Evolutionary conservation across 495 filamentous ascomycete genomes (phyloP), one percentile per base, ranked within the genome.

Genomic region (Elaphomyces granulatus): DNA sequence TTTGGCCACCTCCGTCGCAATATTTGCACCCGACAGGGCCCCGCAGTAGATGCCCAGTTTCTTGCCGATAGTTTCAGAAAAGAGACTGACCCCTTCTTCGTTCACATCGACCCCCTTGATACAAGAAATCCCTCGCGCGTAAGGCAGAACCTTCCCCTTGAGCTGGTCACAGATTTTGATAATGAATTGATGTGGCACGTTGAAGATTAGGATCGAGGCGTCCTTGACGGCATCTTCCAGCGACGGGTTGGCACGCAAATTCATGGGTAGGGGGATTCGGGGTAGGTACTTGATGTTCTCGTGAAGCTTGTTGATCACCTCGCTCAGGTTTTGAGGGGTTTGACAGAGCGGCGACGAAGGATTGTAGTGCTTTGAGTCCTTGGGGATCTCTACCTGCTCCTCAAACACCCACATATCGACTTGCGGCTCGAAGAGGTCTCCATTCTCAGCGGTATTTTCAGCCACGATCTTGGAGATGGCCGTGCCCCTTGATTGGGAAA

Each of bases 211-310:
- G 40, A 99, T 80, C 2, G 83, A 79, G 42, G 85, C 76, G 53
- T 80, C 78, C 52, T 77, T 74, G 48, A 88, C 87, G 3, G 87
- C 75, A 43, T 87, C 80, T 36, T 74, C 70, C 38, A 96, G 60
- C 4, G 84, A 87, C 16, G 92, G 85, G 58, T 92, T 93, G 42
- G 92, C 92, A 47, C 87, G 67, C 38, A 99, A 55, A 60, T 95
- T 96, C 37, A 62, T 48, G 0, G 92, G 92, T n/a, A 99, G 74
- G 28, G 67, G 49, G 53, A 99, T 81, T 41, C 71, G 71, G 28
- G 87, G 81, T 1, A 99, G 82, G 63, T 99, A 99, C 55, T 96
- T 99, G 62, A 93, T 69, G 55, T 99, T 99, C 67, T 99, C 92
- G 59, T 99, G 86, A 48, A 78, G 63, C 18, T 68, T 68, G 66